Evolutionary conservation across 768 basidiomycete species (phyloP).

Genomic region (Russula compacta): DNA sequence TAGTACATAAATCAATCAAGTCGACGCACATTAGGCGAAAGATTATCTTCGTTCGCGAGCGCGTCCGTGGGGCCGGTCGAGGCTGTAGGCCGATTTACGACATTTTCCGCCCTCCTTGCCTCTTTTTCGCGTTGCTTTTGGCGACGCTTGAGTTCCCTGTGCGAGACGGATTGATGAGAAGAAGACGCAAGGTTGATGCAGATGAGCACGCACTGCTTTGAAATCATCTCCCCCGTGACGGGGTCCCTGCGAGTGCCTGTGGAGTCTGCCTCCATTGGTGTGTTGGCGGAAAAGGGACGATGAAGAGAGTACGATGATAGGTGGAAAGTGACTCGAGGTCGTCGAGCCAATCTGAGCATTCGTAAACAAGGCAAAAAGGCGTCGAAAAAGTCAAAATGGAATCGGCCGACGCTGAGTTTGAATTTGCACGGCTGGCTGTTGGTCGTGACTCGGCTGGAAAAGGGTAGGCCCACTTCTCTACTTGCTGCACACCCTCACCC

Average conservation of each 20-base stretch:
- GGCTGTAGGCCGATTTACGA: conserved; percentile 41
- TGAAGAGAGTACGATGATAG: neutral
- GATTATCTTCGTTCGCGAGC: conserved; percentile 60
- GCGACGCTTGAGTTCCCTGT: conserved; percentile 88
- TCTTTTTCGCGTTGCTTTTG: conserved; percentile 71
- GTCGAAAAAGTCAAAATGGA: neutral
- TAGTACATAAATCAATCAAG: neutral
- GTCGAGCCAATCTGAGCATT: conserved; percentile 21
- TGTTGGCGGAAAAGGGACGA: neutral
- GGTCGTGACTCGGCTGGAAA: neutral
- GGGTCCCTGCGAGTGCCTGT: conserved; percentile 56
- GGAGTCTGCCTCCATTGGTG: conserved; percentile 33
- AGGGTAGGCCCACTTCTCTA: neutral
- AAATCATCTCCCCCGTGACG: conserved; percentile 92
- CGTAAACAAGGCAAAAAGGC: conserved; percentile 6
- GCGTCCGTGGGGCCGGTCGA: conserved; percentile 31
- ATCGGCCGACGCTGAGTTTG: conserved; percentile 9
- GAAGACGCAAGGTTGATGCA: neutral
- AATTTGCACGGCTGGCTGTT: neutral
- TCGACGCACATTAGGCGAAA: conserved; percentile 78
- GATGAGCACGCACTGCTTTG: conserved; percentile 67
- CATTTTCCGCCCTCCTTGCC: conserved; percentile 71
- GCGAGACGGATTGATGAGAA: conserved; percentile 23
- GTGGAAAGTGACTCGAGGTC: neutral
- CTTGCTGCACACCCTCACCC: conserved; percentile 1